These are phyloP conservation scores for Collybia sp. DNA, from an alignment of 768 basidiomycete genomes.

Conservation along the genomic window DNA sequence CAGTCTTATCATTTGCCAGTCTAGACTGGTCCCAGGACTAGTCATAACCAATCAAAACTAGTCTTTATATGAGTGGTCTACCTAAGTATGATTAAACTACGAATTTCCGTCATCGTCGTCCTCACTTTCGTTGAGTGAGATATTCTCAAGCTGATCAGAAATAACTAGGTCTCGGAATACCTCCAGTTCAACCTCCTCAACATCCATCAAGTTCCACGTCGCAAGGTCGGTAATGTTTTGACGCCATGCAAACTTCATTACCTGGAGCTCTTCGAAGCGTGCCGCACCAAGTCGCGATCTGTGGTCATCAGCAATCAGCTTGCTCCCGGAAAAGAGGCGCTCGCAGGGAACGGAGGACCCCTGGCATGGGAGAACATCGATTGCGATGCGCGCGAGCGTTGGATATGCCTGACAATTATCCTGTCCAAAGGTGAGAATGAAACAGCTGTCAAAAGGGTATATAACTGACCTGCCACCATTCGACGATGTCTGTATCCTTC, in stretches of 20 bases:
- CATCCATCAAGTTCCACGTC: background rate
- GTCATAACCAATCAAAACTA: no score
- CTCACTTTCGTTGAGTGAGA: no score
- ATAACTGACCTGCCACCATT: constrained; percentile 12
- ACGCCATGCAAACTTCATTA: constrained; percentile 4
- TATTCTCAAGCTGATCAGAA: no score
- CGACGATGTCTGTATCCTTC: constrained; percentile 9
- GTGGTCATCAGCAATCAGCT: background rate
- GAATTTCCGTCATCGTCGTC: no score
- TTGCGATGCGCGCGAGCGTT: constrained; percentile 1
- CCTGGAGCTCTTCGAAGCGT: constrained; percentile 1
- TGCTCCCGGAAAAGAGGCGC: background rate
- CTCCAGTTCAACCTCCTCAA: constrained; percentile 1
- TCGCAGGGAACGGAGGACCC: constrained; percentile 2
- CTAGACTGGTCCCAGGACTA: no score
- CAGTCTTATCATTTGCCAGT: no score
- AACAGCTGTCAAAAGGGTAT: background rate
- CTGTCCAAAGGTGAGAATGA: background rate
- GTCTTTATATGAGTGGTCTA: no score
- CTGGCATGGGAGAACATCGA: background rate
- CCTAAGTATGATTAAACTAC: no score
- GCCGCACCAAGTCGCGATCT: background rate
- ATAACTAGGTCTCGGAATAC: background rate
- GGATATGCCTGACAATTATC: background rate
- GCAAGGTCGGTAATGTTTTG: background rate